Conservation (phyloP, 345 rosid genomes). For the Linum tenue region DNA sequence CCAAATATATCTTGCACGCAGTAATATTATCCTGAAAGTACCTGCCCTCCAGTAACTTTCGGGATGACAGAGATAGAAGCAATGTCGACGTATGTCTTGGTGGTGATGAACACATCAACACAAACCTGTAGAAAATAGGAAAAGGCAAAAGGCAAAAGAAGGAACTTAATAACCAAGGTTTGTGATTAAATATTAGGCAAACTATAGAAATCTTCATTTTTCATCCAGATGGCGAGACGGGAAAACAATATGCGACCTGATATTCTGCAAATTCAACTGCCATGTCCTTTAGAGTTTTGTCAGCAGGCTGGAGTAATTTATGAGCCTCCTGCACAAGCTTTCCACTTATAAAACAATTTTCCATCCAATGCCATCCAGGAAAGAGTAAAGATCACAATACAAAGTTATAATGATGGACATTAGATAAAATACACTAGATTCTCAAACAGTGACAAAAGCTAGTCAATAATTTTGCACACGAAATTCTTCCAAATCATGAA, state of each 20-base stretch:
- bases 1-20: neutral
- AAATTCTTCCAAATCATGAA: too few relatives aligned
- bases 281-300: constrained; percentile 81
- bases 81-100: constrained; percentile 82
- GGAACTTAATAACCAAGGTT: neutral
- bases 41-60: constrained; percentile 95
- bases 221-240: too few relatives aligned
- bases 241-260: constrained; percentile 42
- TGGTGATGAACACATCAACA: constrained; percentile 81
- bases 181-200: too few relatives aligned
- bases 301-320: constrained; percentile 87
- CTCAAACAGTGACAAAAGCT: too few relatives aligned
- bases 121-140: constrained; percentile 55
- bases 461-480: too few relatives aligned
- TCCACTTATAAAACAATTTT: too few relatives aligned
- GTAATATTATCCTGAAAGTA: constrained; percentile 4
- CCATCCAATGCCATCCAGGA: too few relatives aligned
- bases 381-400: too few relatives aligned
- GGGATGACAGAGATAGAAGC: constrained; percentile 89
- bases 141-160: neutral
- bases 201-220: too few relatives aligned
- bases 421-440: too few relatives aligned
- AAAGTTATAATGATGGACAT: too few relatives aligned
- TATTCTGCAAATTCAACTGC: constrained; percentile 98
- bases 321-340: constrained; percentile 60